Base-by-base conservation (phyloP, 83 land plant genomes). In the Picea abies region DNA sequence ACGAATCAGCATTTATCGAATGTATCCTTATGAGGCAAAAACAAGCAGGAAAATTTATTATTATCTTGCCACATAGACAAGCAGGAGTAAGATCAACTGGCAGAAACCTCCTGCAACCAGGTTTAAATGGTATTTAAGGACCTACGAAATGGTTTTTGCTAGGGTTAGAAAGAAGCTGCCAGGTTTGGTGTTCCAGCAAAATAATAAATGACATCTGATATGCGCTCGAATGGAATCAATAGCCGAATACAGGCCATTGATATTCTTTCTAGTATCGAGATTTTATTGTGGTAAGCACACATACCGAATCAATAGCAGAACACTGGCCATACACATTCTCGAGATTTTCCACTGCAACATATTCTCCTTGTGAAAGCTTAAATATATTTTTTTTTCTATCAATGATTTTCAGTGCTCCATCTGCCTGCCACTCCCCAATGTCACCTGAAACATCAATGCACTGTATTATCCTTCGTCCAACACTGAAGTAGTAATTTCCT, bases 341-440 rank as follows among this genome's bases (percentile, higher is more conserved):
- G 81, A 98, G 87, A 84, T 92, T 94, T 83, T 98, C 99, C 79
- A 98, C 99, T 1, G 99, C 99, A 79, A 96, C 98, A 87, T 98
- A 98, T 87, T 98, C 99, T 85, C 99, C 99, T 88, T 98, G 99
- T 23, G 99, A 96, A 29, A 98, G 95, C 90, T 98, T 98, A 84
- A 98, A 98, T 65, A 98, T 98, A 70, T 98, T 98, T 86, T 98
- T 98, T 90, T 98, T 98, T 63, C 99, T 82, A 62, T 98, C 99
- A 88, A 98, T 93, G 16, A 98, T 92, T 85, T 95, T 98, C 92
- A 98, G 37, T 64, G 94, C 89, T 73, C 99, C 99, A 89, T 94
- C 82, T 65, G 90, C 87, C 84, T 93, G 99, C 99, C 99, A 98
- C 88, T 98, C 99, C 63, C 99, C 99, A 84, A 98, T 84, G 82